A percentile compares a stretch with the other conserved stretches of the same genome.
phyloP scores from a whole-genome alignment of 805 yeast genomes.

The Schwanniomyces polymorphus region DNA sequence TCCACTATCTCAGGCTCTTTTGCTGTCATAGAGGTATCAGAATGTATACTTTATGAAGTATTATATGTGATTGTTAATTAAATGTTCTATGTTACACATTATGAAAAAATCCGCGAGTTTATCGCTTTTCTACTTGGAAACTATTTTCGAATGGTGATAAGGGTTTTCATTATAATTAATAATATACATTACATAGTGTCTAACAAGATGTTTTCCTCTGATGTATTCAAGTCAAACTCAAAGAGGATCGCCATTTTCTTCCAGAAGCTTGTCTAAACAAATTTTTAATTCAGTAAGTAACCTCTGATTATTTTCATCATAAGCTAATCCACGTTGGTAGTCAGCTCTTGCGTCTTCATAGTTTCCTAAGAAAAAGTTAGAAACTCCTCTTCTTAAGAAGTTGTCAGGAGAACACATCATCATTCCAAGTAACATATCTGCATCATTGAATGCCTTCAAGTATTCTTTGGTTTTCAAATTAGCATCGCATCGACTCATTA shows the following conservation, averaged over 20 bases:
- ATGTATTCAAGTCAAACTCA: background rate
- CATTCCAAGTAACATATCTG: constrained; percentile 62
- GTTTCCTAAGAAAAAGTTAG: constrained; percentile 60
- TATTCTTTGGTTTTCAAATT: constrained; percentile 54
- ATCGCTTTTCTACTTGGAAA: background rate
- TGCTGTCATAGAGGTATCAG: background rate
- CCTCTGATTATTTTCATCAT: constrained; percentile 53
- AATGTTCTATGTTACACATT: background rate
- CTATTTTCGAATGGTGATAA: background rate
- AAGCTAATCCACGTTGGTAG: constrained; percentile 72
- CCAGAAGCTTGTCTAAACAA: constrained; percentile 48
- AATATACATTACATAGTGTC: background rate
- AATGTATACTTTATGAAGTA: too few species aligned
- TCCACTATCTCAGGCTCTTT: constrained; percentile 5
- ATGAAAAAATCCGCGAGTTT: background rate
- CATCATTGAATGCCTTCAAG: constrained; percentile 64
- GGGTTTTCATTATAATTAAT: background rate
- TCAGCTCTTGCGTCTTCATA: constrained; percentile 62
- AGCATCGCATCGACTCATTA: constrained; percentile 73
- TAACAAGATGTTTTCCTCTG: background rate
- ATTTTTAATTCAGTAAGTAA: constrained; percentile 48
- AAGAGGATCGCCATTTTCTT: constrained; percentile 59
- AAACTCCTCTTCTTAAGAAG: constrained; percentile 69
- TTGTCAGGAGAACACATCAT: constrained; percentile 66
- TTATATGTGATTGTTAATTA: background rate